Evolutionary conservation across 192 early-diverging fungal species (phyloP).

Genomic region (Coemansia sp.): DNA sequence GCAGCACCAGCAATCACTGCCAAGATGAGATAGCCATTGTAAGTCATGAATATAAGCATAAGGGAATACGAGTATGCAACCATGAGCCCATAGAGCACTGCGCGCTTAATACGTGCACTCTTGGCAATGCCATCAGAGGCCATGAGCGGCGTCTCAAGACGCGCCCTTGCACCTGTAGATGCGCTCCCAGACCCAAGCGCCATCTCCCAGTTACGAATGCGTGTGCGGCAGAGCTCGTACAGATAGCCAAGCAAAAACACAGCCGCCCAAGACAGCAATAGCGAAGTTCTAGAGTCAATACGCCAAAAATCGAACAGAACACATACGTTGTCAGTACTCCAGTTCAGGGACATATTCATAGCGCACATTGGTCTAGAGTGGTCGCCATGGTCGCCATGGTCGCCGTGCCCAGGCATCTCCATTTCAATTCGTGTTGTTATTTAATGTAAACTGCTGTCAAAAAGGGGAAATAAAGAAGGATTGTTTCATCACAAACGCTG

Average conservation of each 20-base stretch:
- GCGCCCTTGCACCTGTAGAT: not conserved
- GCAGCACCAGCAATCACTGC: constrained; percentile 65
- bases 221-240: constrained; percentile 38
- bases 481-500: not conserved
- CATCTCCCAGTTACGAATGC: constrained; percentile 45
- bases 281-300: constrained; percentile 55
- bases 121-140: constrained; percentile 27
- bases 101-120: constrained; percentile 53
- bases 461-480: constrained; percentile 4
- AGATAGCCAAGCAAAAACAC: constrained; percentile 53
- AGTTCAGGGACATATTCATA: constrained; percentile 78
- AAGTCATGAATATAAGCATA: constrained; percentile 86
- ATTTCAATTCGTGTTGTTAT: constrained; percentile 23
- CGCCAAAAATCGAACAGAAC: constrained; percentile 78
- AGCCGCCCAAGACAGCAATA: constrained; percentile 61
- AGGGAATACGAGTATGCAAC: constrained; percentile 70
- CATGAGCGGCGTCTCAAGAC: constrained; percentile 23
- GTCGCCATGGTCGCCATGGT: constrained; percentile 49
- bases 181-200: not conserved
- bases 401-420: constrained; percentile 55
- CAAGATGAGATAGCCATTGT: constrained; percentile 74
- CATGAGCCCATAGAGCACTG: constrained; percentile 64
- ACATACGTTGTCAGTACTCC: constrained; percentile 71
- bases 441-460: not conserved
- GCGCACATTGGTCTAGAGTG: constrained; percentile 51